Evolutionary conservation across 805 yeast species (phyloP).

Genomic region (Lachancea quebecensis): DNA sequence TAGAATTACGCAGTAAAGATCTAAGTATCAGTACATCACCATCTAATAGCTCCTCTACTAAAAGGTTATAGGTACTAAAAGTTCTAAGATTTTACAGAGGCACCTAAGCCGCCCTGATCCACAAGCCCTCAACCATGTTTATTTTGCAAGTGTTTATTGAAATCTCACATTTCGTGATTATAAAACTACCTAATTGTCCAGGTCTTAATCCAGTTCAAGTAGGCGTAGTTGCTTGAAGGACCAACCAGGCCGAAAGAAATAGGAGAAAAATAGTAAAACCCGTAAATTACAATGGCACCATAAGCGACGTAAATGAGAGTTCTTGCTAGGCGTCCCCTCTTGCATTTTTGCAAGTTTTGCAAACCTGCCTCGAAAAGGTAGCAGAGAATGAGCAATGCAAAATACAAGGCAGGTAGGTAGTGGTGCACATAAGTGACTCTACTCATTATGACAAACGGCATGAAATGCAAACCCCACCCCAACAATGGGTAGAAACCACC

Average conservation of each 20-base stretch:
- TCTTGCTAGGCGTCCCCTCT: slow-evolving; percentile 23
- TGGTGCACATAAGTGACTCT: slow-evolving; percentile 85
- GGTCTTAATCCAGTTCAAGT: slow-evolving; percentile 42
- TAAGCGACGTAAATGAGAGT: slow-evolving; percentile 34
- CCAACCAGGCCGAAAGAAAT: slow-evolving; percentile 64
- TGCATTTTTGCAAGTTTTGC: slow-evolving; percentile 24
- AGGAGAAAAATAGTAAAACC: slow-evolving; percentile 56
- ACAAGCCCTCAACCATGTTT: not conserved
- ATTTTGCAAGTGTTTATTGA: not conserved
- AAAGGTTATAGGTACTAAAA: not conserved
- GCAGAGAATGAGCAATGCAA: slow-evolving; percentile 54
- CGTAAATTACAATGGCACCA: slow-evolving; percentile 40
- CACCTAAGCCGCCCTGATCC: no score
- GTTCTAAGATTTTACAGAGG: not conserved
- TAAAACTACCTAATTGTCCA: slow-evolving; percentile 37
- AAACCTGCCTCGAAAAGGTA: slow-evolving; percentile 46
- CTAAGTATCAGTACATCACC: not conserved
- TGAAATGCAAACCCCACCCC: slow-evolving; percentile 73
- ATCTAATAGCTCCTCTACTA: not conserved
- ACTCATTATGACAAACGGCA: slow-evolving; percentile 75
- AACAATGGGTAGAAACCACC: slow-evolving; percentile 74
- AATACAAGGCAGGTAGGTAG: slow-evolving; percentile 76
- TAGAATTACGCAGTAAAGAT: slow-evolving; percentile 27
- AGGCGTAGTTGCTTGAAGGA: slow-evolving; percentile 32
- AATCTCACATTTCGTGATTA: not conserved